Conservation (phyloP, 768 basidiomycete species). For the Chalciporus piperatus region DNA sequence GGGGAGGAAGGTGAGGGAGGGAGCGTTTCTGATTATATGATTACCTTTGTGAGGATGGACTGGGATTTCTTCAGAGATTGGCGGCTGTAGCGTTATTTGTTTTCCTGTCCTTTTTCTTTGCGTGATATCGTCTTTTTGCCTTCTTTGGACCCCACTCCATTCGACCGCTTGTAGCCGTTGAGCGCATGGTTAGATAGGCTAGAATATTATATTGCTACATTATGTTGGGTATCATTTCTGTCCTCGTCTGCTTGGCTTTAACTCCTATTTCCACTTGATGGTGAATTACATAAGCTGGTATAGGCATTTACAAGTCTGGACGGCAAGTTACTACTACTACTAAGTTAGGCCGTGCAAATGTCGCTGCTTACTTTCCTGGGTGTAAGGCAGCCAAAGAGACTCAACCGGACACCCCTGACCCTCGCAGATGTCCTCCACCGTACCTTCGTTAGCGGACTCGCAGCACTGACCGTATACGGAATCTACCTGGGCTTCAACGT, state of each 20-base stretch:
- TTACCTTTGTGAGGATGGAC: conserved; percentile 59
- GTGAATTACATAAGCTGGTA: no score
- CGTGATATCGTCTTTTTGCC: neutral
- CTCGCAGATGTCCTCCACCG: conserved; percentile 31
- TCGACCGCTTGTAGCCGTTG: neutral
- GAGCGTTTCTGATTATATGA: conserved; percentile 82
- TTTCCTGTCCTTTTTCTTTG: neutral
- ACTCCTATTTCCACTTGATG: no score
- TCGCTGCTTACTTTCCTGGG: conserved; percentile 29
- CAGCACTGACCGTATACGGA: conserved; percentile 28
- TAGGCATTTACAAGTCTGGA: no score
- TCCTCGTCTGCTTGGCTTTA: no score
- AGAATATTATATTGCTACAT: conserved; percentile 19
- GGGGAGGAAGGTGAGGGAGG: conserved; percentile 62
- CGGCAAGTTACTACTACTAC: no score
- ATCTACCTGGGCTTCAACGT: conserved; percentile 32
- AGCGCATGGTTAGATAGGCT: neutral
- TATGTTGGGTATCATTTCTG: no score
- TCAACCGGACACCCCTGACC: conserved; percentile 22
- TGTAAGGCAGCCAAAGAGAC: conserved; percentile 18
- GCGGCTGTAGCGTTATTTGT: conserved; percentile 43
- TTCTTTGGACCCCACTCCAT: conserved; percentile 5
- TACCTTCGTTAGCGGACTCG: conserved; percentile 29
- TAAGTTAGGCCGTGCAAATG: conserved; percentile 13
- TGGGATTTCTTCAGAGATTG: conserved; percentile 72